Conservation (phyloP, 73 alveolate genomes). For the Paramecium octaurelia region DNA sequence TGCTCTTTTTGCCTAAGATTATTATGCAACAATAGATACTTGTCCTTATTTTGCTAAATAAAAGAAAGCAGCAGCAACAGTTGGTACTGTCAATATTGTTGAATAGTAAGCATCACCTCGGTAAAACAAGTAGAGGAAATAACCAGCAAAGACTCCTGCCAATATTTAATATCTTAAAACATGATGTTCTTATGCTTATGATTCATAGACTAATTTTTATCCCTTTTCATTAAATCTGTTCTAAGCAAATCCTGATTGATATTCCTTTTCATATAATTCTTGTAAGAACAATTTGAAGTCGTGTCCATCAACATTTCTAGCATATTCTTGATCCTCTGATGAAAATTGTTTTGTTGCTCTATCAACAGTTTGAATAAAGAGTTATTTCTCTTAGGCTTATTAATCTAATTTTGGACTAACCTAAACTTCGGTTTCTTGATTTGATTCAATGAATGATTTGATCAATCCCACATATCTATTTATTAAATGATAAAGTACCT, state of each 20-base stretch:
- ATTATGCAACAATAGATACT: background rate
- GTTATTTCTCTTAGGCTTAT: background rate
- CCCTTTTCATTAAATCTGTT: conserved; percentile 27
- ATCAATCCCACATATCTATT: conserved; percentile 9
- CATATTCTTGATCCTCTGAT: background rate
- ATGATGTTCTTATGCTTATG: background rate
- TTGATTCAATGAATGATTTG: background rate
- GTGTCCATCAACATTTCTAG: conserved; percentile 12
- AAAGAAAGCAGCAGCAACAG: conserved; percentile 17
- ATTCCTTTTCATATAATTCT: conserved; percentile 38
- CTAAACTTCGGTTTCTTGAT: background rate
- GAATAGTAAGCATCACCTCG: conserved; percentile 36
- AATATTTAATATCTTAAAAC: conserved; percentile 1
- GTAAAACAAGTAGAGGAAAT: background rate
- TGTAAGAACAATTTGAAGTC: conserved; percentile 13
- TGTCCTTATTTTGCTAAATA: conserved; percentile 15
- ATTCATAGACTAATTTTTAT: conserved; percentile 18
- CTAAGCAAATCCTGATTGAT: background rate
- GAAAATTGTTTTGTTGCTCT: background rate
- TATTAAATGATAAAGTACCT: background rate
- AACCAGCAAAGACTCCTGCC: conserved; percentile 15
- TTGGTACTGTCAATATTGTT: background rate
- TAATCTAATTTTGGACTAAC: background rate
- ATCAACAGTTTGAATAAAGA: background rate
- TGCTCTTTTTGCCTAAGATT: background rate